Percentiles rank a stretch among this genome's conserved stretches.
These are phyloP conservation scores for Prunus davidiana DNA, from an alignment of 306 rosid genomes.

Conservation along the genomic window DNA sequence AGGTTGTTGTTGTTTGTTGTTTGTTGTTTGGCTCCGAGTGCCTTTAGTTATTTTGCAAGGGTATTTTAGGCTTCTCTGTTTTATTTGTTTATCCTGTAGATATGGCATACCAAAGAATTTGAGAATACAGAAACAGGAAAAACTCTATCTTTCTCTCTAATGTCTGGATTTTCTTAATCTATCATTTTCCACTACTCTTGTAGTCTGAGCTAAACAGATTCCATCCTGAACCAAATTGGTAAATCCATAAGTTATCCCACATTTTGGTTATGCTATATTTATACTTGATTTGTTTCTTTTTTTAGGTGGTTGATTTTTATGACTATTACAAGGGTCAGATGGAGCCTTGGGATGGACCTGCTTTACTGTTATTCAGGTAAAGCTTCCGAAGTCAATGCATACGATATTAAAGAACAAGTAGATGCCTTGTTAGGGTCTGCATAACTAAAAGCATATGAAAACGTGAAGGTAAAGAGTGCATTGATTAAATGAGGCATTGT, in stretches of 20 bases:
- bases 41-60: background rate
- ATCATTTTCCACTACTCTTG: background rate
- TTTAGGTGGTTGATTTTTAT: conserved; percentile 83
- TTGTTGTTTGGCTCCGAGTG: background rate
- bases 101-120: background rate
- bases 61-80: background rate
- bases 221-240: background rate
- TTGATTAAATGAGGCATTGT: background rate
- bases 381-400: background rate
- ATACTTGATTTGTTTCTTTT: conserved; percentile 16
- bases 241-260: background rate
- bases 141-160: background rate
- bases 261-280: background rate
- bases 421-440: conserved; percentile 10
- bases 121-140: background rate
- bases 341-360: conserved; percentile 99
- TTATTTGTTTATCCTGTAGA: background rate
- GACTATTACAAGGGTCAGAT: conserved; percentile 99
- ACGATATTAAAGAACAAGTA: conserved; percentile 10
- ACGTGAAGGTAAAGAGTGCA: background rate
- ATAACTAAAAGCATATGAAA: background rate
- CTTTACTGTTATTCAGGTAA: conserved; percentile 95
- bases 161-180: background rate
- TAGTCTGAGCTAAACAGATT: background rate
- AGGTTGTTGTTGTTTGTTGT: background rate